A percentile compares a stretch with the other conserved stretches of the same genome.
These are phyloP conservation scores for Epithemia pelagica DNA, from an alignment of 108 stramenopile genomes.

Conservation along the genomic window DNA sequence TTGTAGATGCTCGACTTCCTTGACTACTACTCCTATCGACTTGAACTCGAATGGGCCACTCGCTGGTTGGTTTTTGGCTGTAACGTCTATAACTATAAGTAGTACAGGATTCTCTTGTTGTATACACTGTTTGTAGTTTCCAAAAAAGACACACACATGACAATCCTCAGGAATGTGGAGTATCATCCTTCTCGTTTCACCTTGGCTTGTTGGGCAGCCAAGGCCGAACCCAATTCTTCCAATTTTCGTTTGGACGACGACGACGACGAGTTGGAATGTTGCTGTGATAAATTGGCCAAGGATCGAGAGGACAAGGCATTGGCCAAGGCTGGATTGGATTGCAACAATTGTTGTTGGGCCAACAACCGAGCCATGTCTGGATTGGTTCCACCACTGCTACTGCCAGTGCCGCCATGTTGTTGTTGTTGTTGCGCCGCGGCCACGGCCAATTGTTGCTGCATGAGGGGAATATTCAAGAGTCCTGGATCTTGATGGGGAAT, in stretches of 20 bases:
- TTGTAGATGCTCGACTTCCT: too few relatives aligned
- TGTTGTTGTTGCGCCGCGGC: background rate
- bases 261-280: background rate
- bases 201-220: background rate
- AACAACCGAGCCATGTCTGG: conserved; percentile 10
- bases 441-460: conserved; percentile 25
- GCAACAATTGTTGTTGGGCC: conserved; percentile 39
- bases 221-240: background rate
- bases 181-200: too few relatives aligned
- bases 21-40: too few relatives aligned
- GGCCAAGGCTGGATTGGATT: conserved; percentile 36
- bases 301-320: conserved; percentile 28
- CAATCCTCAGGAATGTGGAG: too few relatives aligned
- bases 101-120: too few relatives aligned
- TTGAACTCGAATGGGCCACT: too few relatives aligned
- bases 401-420: background rate
- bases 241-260: background rate
- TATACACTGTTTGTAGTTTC: too few relatives aligned
- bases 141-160: too few relatives aligned
- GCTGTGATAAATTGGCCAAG: conserved; percentile 4
- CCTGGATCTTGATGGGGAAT: conserved; percentile 82
- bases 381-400: background rate
- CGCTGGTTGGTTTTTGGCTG: too few relatives aligned
- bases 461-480: conserved; percentile 69
- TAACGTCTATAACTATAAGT: too few relatives aligned